Evolutionary conservation across 768 basidiomycete species (phyloP).

Genomic region (Mycena rebaudengoi): DNA sequence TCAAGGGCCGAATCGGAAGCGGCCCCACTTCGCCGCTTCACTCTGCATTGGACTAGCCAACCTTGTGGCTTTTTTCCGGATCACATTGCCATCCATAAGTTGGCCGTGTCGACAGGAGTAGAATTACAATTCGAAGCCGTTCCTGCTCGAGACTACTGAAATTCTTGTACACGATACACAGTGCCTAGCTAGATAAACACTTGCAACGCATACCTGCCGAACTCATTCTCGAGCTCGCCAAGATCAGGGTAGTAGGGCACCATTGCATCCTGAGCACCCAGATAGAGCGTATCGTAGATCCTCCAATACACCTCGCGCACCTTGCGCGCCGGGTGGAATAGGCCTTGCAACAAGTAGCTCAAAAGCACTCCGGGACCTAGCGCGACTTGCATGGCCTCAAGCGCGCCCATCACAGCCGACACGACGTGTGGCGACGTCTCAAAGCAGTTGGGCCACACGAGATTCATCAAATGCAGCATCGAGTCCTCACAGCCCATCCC

Average conservation of each 20-base stretch:
- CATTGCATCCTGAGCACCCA: slow-evolving; percentile 89
- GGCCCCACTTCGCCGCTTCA: not conserved
- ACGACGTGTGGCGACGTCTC: slow-evolving; percentile 98
- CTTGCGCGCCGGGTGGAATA: slow-evolving; percentile 97
- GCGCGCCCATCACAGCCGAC: slow-evolving; percentile 95
- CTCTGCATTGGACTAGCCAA: not conserved
- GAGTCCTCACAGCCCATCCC: slow-evolving; percentile 98
- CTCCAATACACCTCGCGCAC: slow-evolving; percentile 99
- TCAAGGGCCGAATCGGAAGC: not conserved
- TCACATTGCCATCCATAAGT: not conserved
- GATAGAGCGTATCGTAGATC: slow-evolving; percentile 91
- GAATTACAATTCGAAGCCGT: not conserved
- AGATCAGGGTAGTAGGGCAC: slow-evolving; percentile 95
- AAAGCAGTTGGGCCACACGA: slow-evolving; percentile 99
- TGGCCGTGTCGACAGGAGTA: not conserved
- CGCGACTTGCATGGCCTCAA: slow-evolving; percentile 98
- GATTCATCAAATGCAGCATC: slow-evolving; percentile 96
- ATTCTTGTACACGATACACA: not conserved
- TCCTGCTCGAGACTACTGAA: not conserved
- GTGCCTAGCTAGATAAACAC: slow-evolving; percentile 87
- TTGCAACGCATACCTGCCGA: slow-evolving; percentile 83
- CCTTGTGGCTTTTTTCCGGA: not conserved
- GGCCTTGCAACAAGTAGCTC: slow-evolving; percentile 91
- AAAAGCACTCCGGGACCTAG: slow-evolving; percentile 92
- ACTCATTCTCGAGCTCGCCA: slow-evolving; percentile 90